These are phyloP conservation scores for Vitis amurensis DNA, from an alignment of 164 flowering plant species.

Conservation along the genomic window DNA sequence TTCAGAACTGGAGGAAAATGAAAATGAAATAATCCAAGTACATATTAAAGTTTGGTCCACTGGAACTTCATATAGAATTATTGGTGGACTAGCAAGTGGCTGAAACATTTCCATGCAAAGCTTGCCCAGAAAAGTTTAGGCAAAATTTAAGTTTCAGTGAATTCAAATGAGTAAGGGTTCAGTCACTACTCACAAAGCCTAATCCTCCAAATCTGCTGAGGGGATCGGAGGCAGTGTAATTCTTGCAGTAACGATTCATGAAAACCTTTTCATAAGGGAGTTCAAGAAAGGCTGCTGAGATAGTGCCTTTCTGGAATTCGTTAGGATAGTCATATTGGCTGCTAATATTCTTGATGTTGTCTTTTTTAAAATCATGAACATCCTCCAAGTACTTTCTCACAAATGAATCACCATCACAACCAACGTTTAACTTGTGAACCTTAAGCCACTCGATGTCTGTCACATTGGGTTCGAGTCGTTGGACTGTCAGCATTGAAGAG, in stretches of 20 bases:
- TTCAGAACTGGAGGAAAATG: not conserved
- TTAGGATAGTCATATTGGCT: constrained; percentile 16
- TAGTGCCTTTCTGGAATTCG: constrained; percentile 20
- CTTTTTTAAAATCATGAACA: constrained; percentile 22
- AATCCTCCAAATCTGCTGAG: no score
- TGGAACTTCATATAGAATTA: no score
- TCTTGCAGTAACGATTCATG: constrained; percentile 28
- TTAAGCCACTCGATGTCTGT: constrained; percentile 27
- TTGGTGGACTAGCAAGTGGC: no score
- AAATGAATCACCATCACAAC: constrained; percentile 50
- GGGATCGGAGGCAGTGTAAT: constrained; percentile 15
- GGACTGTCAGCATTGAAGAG: constrained; percentile 57
- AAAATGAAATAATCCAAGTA: not conserved
- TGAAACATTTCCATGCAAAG: no score
- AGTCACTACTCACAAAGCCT: no score
- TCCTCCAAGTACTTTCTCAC: constrained; percentile 27
- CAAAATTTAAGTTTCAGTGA: no score
- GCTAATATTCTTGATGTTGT: constrained; percentile 24
- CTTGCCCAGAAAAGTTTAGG: no score
- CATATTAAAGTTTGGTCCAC: no score
- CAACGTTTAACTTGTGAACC: constrained; percentile 25
- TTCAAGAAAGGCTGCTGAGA: constrained; percentile 40
- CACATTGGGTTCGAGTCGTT: constrained; percentile 31
- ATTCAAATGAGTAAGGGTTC: no score
- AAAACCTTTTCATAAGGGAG: constrained; percentile 33